These are phyloP conservation scores for Neofusicoccum laricinum DNA, from an alignment of 2,329 filamentous ascomycete species.

Conservation along the genomic window DNA sequence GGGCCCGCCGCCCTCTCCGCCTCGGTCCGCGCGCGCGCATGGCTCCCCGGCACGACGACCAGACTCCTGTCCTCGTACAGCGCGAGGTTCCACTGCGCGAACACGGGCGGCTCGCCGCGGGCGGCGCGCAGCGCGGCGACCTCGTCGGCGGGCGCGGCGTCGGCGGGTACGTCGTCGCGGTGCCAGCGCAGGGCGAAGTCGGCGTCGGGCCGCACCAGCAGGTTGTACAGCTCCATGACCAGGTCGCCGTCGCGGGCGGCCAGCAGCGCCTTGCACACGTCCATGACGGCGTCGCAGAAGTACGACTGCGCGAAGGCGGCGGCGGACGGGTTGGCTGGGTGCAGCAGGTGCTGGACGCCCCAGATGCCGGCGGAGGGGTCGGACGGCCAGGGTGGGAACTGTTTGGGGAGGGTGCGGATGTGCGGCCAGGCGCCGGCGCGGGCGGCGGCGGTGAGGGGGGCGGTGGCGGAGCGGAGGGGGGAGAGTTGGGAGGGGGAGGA, in stretches of 20 bases:
- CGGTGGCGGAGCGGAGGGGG: slow-evolving; percentile 59
- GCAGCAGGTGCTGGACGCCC: slow-evolving; percentile 83
- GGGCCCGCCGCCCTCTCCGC: slow-evolving; percentile 66
- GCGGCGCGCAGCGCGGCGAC: slow-evolving; percentile 48
- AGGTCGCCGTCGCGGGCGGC: slow-evolving; percentile 54
- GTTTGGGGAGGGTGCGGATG: slow-evolving; percentile 81
- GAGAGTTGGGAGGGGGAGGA: slow-evolving; percentile 60
- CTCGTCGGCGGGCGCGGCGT: slow-evolving; percentile 66
- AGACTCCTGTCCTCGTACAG: slow-evolving; percentile 70
- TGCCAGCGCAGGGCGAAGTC: slow-evolving; percentile 82
- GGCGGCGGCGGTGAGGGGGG: slow-evolving; percentile 57
- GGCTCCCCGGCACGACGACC: slow-evolving; percentile 74
- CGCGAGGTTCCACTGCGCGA: slow-evolving; percentile 86
- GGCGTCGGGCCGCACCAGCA: slow-evolving; percentile 69
- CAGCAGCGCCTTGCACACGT: slow-evolving; percentile 52
- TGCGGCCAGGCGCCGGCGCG: slow-evolving; percentile 74
- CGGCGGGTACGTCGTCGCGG: slow-evolving; percentile 74
- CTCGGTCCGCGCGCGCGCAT: slow-evolving; percentile 67
- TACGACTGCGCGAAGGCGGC: slow-evolving; percentile 65
- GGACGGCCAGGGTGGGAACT: slow-evolving; percentile 83
- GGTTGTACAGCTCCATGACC: slow-evolving; percentile 85
- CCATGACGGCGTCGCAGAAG: slow-evolving; percentile 56
- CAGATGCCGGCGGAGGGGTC: slow-evolving; percentile 67
- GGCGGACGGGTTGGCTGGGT: slow-evolving; percentile 65
- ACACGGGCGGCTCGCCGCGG: slow-evolving; percentile 56